These are phyloP conservation scores for Fusarium vanettenii DNA, from an alignment of 2,329 filamentous ascomycete genomes.

Conservation along the genomic window DNA sequence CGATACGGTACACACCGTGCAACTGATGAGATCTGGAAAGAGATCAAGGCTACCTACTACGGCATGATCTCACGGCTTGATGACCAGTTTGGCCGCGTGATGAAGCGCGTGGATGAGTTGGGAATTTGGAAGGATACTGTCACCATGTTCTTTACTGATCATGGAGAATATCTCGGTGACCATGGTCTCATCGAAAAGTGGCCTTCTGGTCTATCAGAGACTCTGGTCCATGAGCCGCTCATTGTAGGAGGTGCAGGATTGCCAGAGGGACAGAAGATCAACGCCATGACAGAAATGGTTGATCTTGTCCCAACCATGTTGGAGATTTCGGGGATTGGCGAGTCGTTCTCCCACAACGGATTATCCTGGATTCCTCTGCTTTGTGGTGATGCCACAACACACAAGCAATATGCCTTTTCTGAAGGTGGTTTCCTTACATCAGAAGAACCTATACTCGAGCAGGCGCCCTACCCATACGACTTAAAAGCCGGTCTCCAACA, in stretches of 20 bases:
- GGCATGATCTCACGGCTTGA: slow-evolving; percentile 60
- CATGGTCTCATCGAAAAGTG: slow-evolving; percentile 62
- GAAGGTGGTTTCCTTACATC: slow-evolving; percentile 58
- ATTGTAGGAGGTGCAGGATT: slow-evolving; percentile 56
- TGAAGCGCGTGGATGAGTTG: slow-evolving; percentile 48
- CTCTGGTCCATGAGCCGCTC: slow-evolving; percentile 56
- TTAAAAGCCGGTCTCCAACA: slow-evolving; percentile 59
- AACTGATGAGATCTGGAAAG: slow-evolving; percentile 55
- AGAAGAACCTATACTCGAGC: slow-evolving; percentile 59
- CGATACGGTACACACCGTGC: slow-evolving; percentile 53
- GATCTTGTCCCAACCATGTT: slow-evolving; percentile 58
- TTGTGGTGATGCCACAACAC: slow-evolving; percentile 33
- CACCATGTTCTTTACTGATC: slow-evolving; percentile 58
- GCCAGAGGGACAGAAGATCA: slow-evolving; percentile 47
- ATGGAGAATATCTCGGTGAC: slow-evolving; percentile 60
- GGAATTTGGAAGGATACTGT: slow-evolving; percentile 53
- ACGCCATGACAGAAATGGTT: slow-evolving; percentile 57
- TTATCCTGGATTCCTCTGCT: slow-evolving; percentile 49
- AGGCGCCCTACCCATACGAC: slow-evolving; percentile 57
- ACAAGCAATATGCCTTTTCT: slow-evolving; percentile 56
- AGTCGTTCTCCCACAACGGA: slow-evolving; percentile 56
- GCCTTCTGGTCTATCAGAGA: slow-evolving; percentile 57
- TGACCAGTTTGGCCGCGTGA: slow-evolving; percentile 57
- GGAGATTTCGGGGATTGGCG: slow-evolving; percentile 51
- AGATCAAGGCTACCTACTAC: slow-evolving; percentile 58